Percentiles rank a stretch among this genome's conserved stretches.
Conservation (phyloP, 2,329 filamentous ascomycete species). For the Leptographium wingfieldii region DNA sequence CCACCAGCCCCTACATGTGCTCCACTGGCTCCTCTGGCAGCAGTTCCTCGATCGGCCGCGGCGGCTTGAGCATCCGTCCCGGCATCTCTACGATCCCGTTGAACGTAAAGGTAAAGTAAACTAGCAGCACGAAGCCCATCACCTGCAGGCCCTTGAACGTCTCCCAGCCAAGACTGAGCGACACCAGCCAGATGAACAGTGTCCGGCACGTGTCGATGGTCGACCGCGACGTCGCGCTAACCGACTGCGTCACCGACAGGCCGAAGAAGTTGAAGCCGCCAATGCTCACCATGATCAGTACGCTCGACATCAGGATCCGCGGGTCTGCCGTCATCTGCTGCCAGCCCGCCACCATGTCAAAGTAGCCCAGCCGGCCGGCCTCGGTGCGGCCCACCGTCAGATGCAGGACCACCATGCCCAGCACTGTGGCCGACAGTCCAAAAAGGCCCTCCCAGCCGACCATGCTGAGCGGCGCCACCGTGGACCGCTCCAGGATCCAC, state of each 20-base stretch:
- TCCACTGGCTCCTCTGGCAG: constrained; percentile 78
- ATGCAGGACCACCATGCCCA: constrained; percentile 73
- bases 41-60: constrained; percentile 46
- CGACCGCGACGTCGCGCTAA: constrained; percentile 85
- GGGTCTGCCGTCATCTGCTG: constrained; percentile 63
- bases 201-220: constrained; percentile 97
- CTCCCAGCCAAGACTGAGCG: constrained; percentile 88
- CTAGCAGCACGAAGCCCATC: constrained; percentile 71
- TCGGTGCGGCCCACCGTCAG: constrained; percentile 62
- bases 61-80: constrained; percentile 50
- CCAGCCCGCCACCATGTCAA: constrained; percentile 80
- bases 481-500: constrained; percentile 60
- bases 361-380: constrained; percentile 66
- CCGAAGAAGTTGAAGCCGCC: constrained; percentile 99
- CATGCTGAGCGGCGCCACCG: constrained; percentile 69
- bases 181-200: constrained; percentile 96
- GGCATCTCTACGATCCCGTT: constrained; percentile 87
- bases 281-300: constrained; percentile 95
- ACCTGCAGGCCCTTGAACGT: constrained; percentile 97
- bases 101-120: constrained; percentile 95
- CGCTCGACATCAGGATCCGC: constrained; percentile 59
- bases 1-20: constrained; percentile 29
- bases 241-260: constrained; percentile 75
- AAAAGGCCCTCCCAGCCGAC: constrained; percentile 96
- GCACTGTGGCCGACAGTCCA: constrained; percentile 66